A percentile compares a stretch with the other conserved stretches of the same genome.
Conservation (phyloP, 148 eudicot genomes). For the Hydrangea macrophylla region DNA sequence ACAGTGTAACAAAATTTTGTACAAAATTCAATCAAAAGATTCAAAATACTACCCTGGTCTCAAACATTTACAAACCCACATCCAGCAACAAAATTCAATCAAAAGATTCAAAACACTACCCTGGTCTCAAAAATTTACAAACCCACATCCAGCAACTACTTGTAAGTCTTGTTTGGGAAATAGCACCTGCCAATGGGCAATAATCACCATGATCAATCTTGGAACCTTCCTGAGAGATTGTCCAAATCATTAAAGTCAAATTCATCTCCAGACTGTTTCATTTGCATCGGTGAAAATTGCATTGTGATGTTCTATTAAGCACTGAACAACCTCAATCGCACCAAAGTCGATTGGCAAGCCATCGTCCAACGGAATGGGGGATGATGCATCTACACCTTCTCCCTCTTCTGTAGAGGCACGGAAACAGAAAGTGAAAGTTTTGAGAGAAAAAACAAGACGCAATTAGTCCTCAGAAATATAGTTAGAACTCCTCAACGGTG, state of each 20-base stretch:
- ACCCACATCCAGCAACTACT: background rate
- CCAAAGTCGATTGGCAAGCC: slow-evolving; percentile 70
- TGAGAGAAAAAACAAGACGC: background rate
- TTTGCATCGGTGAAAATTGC: slow-evolving; percentile 87
- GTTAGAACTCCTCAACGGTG: no score
- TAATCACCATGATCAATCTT: background rate
- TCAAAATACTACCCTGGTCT: background rate
- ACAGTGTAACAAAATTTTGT: background rate
- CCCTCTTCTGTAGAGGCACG: slow-evolving; percentile 48
- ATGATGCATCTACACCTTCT: slow-evolving; percentile 71
- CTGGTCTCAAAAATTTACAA: background rate
- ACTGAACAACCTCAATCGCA: slow-evolving; percentile 80
- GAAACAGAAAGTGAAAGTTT: slow-evolving; percentile 5
- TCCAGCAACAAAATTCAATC: no score
- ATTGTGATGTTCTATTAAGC: slow-evolving; percentile 89
- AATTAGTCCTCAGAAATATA: background rate
- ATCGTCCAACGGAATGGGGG: slow-evolving; percentile 82
- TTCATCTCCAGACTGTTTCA: slow-evolving; percentile 82
- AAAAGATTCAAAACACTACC: no score
- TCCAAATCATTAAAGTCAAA: slow-evolving; percentile 8
- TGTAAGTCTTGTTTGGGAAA: background rate
- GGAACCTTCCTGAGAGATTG: background rate
- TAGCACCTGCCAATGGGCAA: background rate
- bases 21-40: background rate
- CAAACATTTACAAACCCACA: background rate